phyloP scores from a whole-genome alignment of 371 early-diverging fungal species.

The Lichtheimia corymbifera region DNA sequence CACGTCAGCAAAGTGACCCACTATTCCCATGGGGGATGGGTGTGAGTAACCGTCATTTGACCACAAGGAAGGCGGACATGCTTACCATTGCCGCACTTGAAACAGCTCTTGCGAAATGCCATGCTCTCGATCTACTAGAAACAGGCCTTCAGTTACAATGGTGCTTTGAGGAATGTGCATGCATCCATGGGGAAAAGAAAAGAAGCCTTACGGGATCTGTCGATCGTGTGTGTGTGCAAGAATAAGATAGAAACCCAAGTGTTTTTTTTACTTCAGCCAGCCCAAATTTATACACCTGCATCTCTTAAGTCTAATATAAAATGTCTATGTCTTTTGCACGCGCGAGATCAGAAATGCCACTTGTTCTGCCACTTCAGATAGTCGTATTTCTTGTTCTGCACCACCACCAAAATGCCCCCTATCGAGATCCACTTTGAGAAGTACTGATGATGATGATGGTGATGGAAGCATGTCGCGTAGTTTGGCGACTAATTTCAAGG shows the following conservation, averaged over 20 bases:
- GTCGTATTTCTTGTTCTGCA: constrained; percentile 44
- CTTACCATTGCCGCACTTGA: constrained; percentile 59
- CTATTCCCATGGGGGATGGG: constrained; percentile 19
- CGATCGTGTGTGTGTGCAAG: no score
- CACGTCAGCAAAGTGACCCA: constrained; percentile 51
- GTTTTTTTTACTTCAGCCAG: neutral
- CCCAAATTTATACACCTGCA: no score
- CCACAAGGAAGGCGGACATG: neutral
- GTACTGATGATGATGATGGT: constrained; percentile 5
- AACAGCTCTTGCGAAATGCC: constrained; percentile 34
- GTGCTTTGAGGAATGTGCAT: no score
- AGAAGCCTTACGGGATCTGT: no score
- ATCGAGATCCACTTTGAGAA: constrained; percentile 47
- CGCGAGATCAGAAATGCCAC: constrained; percentile 52
- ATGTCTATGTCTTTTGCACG: constrained; percentile 25
- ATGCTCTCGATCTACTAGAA: neutral
- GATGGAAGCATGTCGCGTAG: constrained; percentile 27
- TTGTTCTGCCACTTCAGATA: constrained; percentile 52
- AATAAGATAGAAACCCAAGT: no score
- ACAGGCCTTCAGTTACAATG: no score
- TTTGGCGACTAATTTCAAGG: constrained; percentile 67
- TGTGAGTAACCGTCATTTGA: neutral
- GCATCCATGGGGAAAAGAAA: no score
- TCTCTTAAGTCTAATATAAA: neutral
- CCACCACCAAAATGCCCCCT: constrained; percentile 57